A percentile compares a stretch with the other conserved stretches of the same genome.
These are phyloP conservation scores for Telfairia occidentalis DNA, from an alignment of 331 rosid genomes.

Conservation along the genomic window DNA sequence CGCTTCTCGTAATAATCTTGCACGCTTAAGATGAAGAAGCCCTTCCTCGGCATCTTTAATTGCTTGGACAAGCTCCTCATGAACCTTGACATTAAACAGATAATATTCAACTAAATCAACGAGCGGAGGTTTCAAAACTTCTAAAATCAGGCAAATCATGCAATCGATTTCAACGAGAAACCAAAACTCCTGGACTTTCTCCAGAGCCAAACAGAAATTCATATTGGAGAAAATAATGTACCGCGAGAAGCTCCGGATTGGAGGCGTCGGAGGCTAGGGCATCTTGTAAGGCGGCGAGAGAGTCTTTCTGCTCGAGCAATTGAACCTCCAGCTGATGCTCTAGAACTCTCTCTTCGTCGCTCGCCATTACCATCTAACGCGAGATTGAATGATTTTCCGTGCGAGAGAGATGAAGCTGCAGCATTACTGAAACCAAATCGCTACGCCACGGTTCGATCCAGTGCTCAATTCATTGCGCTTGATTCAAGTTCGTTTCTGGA, in stretches of 20 bases:
- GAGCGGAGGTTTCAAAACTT: neutral
- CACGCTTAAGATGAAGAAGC: conserved; percentile 68
- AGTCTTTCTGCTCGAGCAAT: conserved; percentile 72
- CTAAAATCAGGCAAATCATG: neutral
- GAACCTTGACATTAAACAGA: conserved; percentile 40
- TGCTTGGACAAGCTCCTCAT: conserved; percentile 68
- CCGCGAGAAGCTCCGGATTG: conserved; percentile 62
- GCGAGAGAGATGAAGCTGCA: neutral
- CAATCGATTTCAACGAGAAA: neutral
- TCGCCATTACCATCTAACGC: conserved; percentile 36
- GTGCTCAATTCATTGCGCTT: neutral
- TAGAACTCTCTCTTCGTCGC: conserved; percentile 85
- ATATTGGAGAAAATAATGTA: neutral
- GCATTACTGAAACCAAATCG: neutral
- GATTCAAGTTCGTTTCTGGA: neutral
- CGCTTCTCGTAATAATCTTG: conserved; percentile 61
- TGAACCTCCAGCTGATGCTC: conserved; percentile 76
- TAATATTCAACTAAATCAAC: conserved; percentile 6
- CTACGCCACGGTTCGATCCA: neutral
- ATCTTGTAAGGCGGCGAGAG: conserved; percentile 49
- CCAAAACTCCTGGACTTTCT: neutral
- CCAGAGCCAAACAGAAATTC: conserved; percentile 1
- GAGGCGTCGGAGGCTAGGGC: conserved; percentile 61
- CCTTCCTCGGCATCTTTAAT: conserved; percentile 91
- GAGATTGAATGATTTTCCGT: neutral